Evolutionary conservation across 345 rosid genomes (phyloP), one percentile per base, ranked within the genome.

Genomic region (Ceriops decandra): DNA sequence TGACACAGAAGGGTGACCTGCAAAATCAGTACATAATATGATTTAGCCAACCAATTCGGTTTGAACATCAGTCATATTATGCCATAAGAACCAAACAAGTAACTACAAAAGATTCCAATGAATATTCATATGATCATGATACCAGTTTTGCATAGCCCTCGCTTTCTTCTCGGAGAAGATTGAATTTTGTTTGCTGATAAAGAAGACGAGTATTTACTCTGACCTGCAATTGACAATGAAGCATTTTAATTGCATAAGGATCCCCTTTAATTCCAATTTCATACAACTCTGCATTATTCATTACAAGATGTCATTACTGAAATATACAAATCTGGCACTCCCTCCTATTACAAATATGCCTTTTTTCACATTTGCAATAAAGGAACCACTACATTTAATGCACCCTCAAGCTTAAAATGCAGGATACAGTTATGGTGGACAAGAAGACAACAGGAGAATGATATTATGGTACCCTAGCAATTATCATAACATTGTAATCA

Each of bases 91-190:
- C 49, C 49, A 42, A 42, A 11, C 19, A 42, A 42, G 32, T 17
- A 56, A 20, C 38, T 16, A 52, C 30, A 70, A 28, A 28, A 60
- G 16, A 49, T 16, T 35, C 53, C 13, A 60, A 62, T 20, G 26
- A 54, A 19, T 26, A 47, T 53, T 30, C 38, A 56, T 33, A 66
- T 17, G 30, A 28, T 15, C 16, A 62, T 66, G 84, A 17, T 82
- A 95, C 98, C 99, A 95, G 82, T 82, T 95, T 95, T 56, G 99
- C 99, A 80, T 95, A 95, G 80, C 99, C 99, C 80, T 95, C 99
- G 33, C 97, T 95, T 82, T 95, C 99, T 82, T 95, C 99, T 20
- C 99, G 90, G 70, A 91, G 90, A 79, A 95, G 88, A 77, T 95
- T 95, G 81, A 95, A 95, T 76, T 95, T 95, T 53, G 99, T 90